A percentile compares a stretch with the other conserved stretches of the same genome.
Conservation (phyloP, 1,284 basidiomycete genomes). For the Puccinia novopanici region DNA sequence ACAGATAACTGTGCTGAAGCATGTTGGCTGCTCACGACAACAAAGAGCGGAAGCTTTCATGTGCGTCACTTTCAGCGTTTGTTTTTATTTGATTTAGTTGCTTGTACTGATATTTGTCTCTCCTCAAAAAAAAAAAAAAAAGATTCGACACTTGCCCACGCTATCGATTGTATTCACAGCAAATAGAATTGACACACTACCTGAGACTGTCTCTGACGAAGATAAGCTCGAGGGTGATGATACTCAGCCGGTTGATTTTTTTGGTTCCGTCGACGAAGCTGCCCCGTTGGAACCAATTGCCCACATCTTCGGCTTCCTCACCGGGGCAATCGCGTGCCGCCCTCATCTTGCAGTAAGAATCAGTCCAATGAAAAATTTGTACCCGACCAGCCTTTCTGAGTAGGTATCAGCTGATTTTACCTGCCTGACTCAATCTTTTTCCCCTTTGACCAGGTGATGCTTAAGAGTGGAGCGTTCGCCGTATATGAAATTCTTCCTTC, state of each 20-base stretch:
- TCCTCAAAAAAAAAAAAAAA: neutral
- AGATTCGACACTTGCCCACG: slow-evolving; percentile 32
- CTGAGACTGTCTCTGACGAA: slow-evolving; percentile 34
- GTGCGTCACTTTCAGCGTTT: neutral
- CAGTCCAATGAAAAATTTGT: neutral
- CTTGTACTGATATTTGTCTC: neutral
- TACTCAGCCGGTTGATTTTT: slow-evolving; percentile 30
- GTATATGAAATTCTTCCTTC: slow-evolving; percentile 37
- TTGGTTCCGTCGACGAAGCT: slow-evolving; percentile 27
- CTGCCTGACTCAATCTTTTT: neutral
- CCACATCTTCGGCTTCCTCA: slow-evolving; percentile 35
- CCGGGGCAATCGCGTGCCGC: slow-evolving; percentile 23
- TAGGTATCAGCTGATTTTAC: neutral
- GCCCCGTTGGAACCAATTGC: slow-evolving; percentile 1
- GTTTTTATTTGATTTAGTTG: neutral
- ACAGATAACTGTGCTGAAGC: neutral
- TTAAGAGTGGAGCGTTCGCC: slow-evolving; percentile 34
- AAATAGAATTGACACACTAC: slow-evolving; percentile 34
- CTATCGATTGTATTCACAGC: slow-evolving; percentile 36
- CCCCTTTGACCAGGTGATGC: slow-evolving; percentile 26
- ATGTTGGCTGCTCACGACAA: slow-evolving; percentile 33
- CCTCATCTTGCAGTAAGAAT: slow-evolving; percentile 47
- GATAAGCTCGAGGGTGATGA: slow-evolving; percentile 30
- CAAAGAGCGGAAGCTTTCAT: slow-evolving; percentile 34
- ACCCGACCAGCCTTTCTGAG: neutral